Evolutionary conservation across 257 asterid genomes (phyloP).

Genomic region (Knoxia roxburghii): DNA sequence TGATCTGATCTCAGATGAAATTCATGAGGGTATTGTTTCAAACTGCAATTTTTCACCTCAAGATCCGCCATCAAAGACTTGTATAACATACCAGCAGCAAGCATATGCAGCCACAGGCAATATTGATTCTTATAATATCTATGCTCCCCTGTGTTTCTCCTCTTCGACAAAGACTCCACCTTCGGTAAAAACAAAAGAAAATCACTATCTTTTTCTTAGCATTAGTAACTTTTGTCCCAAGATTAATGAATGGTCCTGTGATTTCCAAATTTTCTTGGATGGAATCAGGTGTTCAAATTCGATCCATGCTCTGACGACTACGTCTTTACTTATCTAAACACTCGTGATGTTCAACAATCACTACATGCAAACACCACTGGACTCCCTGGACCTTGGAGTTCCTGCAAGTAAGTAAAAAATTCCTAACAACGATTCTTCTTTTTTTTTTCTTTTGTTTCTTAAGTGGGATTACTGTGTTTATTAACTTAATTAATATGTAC

Average conservation of each 20-base stretch:
- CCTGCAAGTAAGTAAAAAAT: conserved; percentile 14
- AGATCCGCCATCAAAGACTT: neutral
- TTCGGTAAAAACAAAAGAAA: neutral
- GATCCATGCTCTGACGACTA: conserved; percentile 29
- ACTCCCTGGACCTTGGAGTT: conserved; percentile 23
- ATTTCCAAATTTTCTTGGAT: no score
- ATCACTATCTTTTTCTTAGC: no score
- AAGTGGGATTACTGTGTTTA: no score
- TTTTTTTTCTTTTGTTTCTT: no score
- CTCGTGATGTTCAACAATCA: conserved; percentile 20
- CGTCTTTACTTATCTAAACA: conserved; percentile 17
- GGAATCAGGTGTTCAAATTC: conserved; percentile 12
- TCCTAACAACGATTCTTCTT: neutral
- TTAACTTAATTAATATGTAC: no score
- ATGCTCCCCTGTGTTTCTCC: conserved; percentile 31
- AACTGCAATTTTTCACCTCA: conserved; percentile 24
- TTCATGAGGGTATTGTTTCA: conserved; percentile 13
- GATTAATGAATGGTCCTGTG: no score
- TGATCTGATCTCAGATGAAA: conserved; percentile 25
- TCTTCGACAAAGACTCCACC: conserved; percentile 17
- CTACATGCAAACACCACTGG: conserved; percentile 21
- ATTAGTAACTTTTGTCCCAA: no score
- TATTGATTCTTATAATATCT: conserved; percentile 26
- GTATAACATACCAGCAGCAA: conserved; percentile 6
- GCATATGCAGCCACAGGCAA: neutral